Percentiles rank a stretch among this genome's conserved stretches.
Conservation (phyloP, 371 early-diverging fungal genomes). For the Saksenaea oblongispora region DNA sequence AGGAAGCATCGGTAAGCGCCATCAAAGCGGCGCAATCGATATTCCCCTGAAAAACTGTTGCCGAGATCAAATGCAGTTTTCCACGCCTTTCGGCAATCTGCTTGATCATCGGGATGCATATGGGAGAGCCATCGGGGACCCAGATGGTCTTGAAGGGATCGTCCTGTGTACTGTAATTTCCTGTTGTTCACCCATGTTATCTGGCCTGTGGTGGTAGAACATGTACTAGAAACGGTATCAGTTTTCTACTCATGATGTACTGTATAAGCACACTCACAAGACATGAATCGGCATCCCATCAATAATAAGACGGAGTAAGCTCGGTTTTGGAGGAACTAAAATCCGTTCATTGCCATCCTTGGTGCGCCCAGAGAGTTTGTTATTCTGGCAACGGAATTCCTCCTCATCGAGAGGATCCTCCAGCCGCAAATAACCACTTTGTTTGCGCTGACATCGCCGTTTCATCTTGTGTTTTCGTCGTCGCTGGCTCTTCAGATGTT, state of each 20-base stretch:
- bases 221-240: conserved; percentile 39
- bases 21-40: conserved; percentile 60
- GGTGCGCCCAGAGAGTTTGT: background rate
- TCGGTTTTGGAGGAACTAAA: conserved; percentile 52
- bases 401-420: conserved; percentile 18
- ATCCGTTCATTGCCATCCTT: conserved; percentile 30
- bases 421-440: background rate
- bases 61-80: conserved; percentile 56
- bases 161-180: conserved; percentile 57
- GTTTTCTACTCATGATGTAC: background rate
- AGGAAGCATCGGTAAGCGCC: conserved; percentile 64
- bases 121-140: conserved; percentile 55
- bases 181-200: conserved; percentile 71
- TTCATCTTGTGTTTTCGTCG: conserved; percentile 1
- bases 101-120: conserved; percentile 62
- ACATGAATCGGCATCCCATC: conserved; percentile 69
- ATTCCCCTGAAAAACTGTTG: conserved; percentile 62
- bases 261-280: conserved; percentile 47
- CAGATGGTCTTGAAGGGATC: conserved; percentile 48
- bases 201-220: conserved; percentile 53
- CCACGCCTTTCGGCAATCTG: conserved; percentile 52
- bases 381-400: conserved; percentile 25
- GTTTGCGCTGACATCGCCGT: background rate
- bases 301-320: conserved; percentile 57
- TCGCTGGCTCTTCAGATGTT: background rate